phyloP scores from a whole-genome alignment of 139 green algal species.

The Coccomyxa sp. region DNA sequence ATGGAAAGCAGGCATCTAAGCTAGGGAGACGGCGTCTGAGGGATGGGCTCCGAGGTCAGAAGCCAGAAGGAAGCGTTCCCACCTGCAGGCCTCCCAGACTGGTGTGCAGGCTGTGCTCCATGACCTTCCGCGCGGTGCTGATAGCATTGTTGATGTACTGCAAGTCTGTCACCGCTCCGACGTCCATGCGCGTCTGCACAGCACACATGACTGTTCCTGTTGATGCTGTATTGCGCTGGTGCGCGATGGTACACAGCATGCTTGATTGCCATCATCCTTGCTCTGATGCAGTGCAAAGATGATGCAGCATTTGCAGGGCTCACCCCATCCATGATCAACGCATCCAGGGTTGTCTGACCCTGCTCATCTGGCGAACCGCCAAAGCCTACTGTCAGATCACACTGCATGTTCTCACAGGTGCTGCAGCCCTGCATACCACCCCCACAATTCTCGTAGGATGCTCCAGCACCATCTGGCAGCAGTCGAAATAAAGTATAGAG shows the following conservation, averaged over 20 bases:
- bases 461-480: slow-evolving; percentile 10
- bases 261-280: no score
- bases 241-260: no score
- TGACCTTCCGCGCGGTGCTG: slow-evolving; percentile 45
- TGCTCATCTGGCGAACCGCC: slow-evolving; percentile 62
- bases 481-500: background rate
- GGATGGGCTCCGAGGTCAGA: background rate
- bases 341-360: slow-evolving; percentile 67
- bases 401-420: slow-evolving; percentile 52
- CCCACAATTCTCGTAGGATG: background rate
- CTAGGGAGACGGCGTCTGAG: background rate
- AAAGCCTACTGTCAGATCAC: slow-evolving; percentile 70
- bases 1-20: background rate
- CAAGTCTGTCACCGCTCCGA: slow-evolving; percentile 56
- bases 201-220: background rate
- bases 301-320: background rate
- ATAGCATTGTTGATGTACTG: slow-evolving; percentile 40
- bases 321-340: slow-evolving; percentile 72
- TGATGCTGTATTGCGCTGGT: background rate
- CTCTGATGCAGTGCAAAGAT: no score
- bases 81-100: slow-evolving; percentile 59
- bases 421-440: slow-evolving; percentile 26
- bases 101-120: slow-evolving; percentile 59
- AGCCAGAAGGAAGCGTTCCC: slow-evolving; percentile 19
- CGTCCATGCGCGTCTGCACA: slow-evolving; percentile 46